Base-by-base conservation (phyloP, 1,139 yeast genomes). In the Candida pseudoviswanathii region DNA sequence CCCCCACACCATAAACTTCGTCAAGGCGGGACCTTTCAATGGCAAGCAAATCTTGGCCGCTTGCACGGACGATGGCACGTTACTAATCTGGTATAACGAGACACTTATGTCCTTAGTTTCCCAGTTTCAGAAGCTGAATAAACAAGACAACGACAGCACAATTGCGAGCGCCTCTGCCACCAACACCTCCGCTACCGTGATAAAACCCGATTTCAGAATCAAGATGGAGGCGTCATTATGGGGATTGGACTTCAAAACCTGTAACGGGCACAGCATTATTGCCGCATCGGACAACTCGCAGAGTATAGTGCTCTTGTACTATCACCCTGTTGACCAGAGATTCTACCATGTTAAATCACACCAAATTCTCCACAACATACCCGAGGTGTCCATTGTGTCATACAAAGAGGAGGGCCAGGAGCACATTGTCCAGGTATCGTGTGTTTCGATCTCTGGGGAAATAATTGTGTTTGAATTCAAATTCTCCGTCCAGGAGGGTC, bases 241-340 rank as follows among this genome's bases (percentile, higher is more conserved):
- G 94, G 91, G 91, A 0, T 60, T 84, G 22, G 89, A 82, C 56
- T 64, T 71, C 44, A 46, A 58, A 27, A 47, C 58, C 1, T 66
- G 63, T 46, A 60, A n/a, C 31, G 54, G 29, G 2, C 75, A 69
- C 46, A 64, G 75, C 50, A 54, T 81, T 25, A 53, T 86, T 8
- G 82, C 72, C 0, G 72, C 79, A 0, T 80, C 89, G 0, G 90
- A 85, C 56, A 86, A 86, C 60, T 73, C 82, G 1, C 81, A 75
- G 50, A 65, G 68, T 11, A 63, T 82, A 1, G 68, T 79, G 0
- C 52, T 83, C 3, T 71, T 79, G 50, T 68, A 73, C 51, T 68
- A 69, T 51, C 66, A 66, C 45, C 53, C 51, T 2, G 45, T 16
- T 2, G 75, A 68, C 48, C 53, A 57, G 7, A 51, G 61, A 44